phyloP scores from a whole-genome alignment of 2,329 filamentous ascomycete genomes.

The Alternaria novae-zelandiae region DNA sequence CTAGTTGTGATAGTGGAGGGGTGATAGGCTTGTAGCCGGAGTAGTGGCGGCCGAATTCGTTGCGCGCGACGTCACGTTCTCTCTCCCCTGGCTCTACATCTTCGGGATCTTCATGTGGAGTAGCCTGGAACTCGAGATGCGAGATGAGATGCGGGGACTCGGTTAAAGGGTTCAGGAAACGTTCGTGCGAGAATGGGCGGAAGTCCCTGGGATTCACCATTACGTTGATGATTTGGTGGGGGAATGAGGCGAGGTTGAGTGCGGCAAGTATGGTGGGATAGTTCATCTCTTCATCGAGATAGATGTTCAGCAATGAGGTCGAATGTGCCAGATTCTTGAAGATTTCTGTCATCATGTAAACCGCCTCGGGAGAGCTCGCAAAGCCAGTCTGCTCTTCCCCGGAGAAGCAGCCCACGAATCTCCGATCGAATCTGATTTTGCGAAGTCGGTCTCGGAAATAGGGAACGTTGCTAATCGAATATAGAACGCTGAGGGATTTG shows the following conservation, averaged over 20 bases:
- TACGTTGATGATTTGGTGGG: not conserved
- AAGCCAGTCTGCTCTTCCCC: not conserved
- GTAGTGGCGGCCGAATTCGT: not conserved
- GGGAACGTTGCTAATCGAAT: not conserved
- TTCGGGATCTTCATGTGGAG: too few species aligned
- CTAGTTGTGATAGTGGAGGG: not conserved
- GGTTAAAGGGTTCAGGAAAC: not conserved
- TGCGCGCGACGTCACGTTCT: too few species aligned
- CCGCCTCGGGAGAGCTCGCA: not conserved
- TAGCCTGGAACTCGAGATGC: not conserved
- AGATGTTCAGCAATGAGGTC: not conserved
- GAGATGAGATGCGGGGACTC: not conserved
- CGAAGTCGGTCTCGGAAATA: not conserved
- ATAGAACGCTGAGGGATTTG: not conserved
- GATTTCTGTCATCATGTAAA: not conserved
- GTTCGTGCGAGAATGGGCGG: too few species aligned
- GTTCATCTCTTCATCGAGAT: not conserved
- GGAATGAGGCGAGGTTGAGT: not conserved
- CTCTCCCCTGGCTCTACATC: too few species aligned
- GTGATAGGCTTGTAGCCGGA: not conserved
- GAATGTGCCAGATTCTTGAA: not conserved
- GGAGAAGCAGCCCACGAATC: too few species aligned
- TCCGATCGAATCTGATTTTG: not conserved
- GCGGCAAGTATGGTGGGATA: accelerated
- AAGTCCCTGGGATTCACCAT: too few species aligned